Percentiles rank a stretch among this genome's conserved stretches.
Evolutionary conservation across 148 eudicot genomes (phyloP).

Genomic region (Nyssa sinensis): DNA sequence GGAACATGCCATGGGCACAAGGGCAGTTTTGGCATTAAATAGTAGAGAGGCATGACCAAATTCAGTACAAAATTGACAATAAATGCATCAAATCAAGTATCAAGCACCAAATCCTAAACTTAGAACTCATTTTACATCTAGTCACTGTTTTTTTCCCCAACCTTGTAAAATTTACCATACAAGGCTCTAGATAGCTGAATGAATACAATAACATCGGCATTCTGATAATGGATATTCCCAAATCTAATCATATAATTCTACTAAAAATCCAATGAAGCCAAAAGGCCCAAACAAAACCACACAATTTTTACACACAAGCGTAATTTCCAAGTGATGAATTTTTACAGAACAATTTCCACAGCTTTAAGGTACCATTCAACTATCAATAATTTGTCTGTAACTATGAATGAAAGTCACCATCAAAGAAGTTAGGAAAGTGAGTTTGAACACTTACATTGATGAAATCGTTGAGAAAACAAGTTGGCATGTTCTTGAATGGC

Average conservation of each 20-base stretch:
- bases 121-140: too few species aligned
- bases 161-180: too few species aligned
- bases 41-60: neutral
- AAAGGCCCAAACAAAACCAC: too few species aligned
- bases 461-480: slow-evolving; percentile 51
- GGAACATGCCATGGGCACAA: neutral
- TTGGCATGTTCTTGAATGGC: slow-evolving; percentile 39
- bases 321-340: too few species aligned
- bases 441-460: slow-evolving; percentile 47
- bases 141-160: too few species aligned
- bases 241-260: neutral
- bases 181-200: neutral
- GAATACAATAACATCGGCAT: neutral
- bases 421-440: neutral
- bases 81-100: too few species aligned
- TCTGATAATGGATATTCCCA: neutral
- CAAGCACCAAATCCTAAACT: too few species aligned
- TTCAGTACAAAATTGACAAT: neutral
- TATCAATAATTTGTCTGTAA: too few species aligned
- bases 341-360: too few species aligned
- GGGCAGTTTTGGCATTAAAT: neutral
- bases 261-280: neutral
- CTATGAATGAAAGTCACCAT: too few species aligned
- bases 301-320: too few species aligned
- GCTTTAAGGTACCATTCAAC: too few species aligned